Conservation (phyloP, 2,329 filamentous ascomycete species). For the Epichloe typhina region DNA sequence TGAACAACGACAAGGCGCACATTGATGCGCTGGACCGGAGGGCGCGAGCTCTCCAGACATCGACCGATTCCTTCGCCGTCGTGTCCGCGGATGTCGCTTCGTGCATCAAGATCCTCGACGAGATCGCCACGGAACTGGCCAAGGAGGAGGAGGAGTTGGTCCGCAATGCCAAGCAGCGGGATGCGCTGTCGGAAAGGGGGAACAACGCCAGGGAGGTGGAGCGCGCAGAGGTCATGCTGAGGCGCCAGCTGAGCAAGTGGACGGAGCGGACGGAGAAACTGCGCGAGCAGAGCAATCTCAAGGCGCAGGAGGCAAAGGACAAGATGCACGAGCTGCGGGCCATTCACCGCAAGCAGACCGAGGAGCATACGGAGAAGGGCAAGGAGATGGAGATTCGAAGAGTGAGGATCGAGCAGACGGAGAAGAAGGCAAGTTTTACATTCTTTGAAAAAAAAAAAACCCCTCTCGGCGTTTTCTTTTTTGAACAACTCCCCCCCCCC, state of each 20-base stretch:
- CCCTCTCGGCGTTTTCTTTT: not conserved
- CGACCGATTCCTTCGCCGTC: constrained; percentile 74
- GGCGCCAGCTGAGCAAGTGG: constrained; percentile 75
- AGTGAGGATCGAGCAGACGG: constrained; percentile 93
- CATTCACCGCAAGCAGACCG: constrained; percentile 66
- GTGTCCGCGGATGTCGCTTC: constrained; percentile 75
- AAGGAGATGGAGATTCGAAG: constrained; percentile 84
- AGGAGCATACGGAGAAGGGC: constrained; percentile 75
- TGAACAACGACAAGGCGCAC: constrained; percentile 66
- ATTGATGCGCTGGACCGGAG: constrained; percentile 82
- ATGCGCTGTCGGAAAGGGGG: constrained; percentile 74
- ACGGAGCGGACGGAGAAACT: constrained; percentile 76
- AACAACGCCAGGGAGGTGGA: constrained; percentile 90
- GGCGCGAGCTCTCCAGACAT: constrained; percentile 82
- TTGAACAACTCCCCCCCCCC: no score
- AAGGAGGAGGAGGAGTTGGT: constrained; percentile 87
- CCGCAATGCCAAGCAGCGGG: constrained; percentile 67
- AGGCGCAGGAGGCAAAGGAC: constrained; percentile 67
- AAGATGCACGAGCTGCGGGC: constrained; percentile 82
- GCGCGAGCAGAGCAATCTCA: constrained; percentile 65
- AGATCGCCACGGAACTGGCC: constrained; percentile 68
- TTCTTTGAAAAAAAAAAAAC: no score
- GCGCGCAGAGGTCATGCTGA: constrained; percentile 68
- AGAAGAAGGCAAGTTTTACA: constrained; percentile 67
- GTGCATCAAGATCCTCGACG: constrained; percentile 79